phyloP scores from a whole-genome alignment of 306 rosid species.

The Medicago lupulina region DNA sequence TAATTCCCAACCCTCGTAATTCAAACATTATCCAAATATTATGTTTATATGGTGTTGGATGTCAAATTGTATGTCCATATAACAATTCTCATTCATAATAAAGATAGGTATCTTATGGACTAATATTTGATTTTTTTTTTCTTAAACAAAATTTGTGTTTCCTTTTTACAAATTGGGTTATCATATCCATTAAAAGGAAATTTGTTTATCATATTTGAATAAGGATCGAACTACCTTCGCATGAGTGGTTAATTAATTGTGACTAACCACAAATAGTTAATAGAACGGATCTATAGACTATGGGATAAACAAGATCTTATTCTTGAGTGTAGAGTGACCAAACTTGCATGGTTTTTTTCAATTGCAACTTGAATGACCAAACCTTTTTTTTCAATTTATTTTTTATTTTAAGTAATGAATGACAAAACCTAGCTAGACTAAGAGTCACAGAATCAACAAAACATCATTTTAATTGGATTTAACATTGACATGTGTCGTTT shows the following conservation, averaged over 20 bases:
- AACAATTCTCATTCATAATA: too few relatives aligned
- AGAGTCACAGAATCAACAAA: conserved; percentile 11
- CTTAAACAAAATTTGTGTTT: too few relatives aligned
- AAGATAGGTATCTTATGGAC: too few relatives aligned
- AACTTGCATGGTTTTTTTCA: neutral
- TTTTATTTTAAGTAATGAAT: neutral
- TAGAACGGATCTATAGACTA: neutral
- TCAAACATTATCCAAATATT: too few relatives aligned
- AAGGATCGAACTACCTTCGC: neutral
- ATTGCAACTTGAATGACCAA: conserved; percentile 10
- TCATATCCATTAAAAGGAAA: neutral
- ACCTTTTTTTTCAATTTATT: too few relatives aligned
- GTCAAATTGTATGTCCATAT: too few relatives aligned
- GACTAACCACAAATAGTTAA: too few relatives aligned
- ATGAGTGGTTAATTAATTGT: neutral
- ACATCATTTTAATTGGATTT: conserved; percentile 12
- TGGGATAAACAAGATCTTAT: neutral
- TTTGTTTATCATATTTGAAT: neutral
- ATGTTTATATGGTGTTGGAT: too few relatives aligned
- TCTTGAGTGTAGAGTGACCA: conserved; percentile 2
- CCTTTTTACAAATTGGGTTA: too few relatives aligned
- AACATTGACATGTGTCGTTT: neutral
- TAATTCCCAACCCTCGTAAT: too few relatives aligned
- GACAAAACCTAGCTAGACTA: conserved; percentile 8
- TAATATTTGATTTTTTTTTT: too few relatives aligned